A percentile compares a stretch with the other conserved stretches of the same genome.
These are phyloP conservation scores for Hypocreales sp. DNA, from an alignment of 2,329 filamentous ascomycete species.

Conservation along the genomic window DNA sequence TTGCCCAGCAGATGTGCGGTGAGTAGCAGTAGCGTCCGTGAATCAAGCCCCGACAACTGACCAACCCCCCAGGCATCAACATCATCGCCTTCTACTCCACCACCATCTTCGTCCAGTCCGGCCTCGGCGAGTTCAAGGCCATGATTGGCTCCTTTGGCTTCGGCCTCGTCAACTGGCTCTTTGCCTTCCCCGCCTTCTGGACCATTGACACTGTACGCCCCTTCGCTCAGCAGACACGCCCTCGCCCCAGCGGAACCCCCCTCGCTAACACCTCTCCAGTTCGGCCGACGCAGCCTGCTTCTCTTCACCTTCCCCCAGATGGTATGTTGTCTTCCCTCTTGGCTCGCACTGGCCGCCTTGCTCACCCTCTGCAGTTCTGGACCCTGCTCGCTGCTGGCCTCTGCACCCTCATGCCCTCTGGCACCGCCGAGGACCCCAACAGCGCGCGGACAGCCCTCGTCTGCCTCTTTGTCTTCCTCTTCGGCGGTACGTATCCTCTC, in stretches of 20 bases:
- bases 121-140: slow-evolving; percentile 36
- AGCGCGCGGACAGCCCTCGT: slow-evolving; percentile 34
- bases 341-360: too few species aligned
- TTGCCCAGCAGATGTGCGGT: slow-evolving; percentile 54
- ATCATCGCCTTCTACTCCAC: slow-evolving; percentile 63
- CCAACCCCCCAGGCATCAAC: slow-evolving; percentile 27
- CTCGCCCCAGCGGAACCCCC: background rate
- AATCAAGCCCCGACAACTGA: too few species aligned
- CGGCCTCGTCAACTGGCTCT: slow-evolving; percentile 45
- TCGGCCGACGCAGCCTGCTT: slow-evolving; percentile 44
- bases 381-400: slow-evolving; percentile 31
- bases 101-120: slow-evolving; percentile 42
- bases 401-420: slow-evolving; percentile 17
- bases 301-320: slow-evolving; percentile 54
- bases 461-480: slow-evolving; percentile 48
- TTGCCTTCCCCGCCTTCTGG: slow-evolving; percentile 50
- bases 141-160: slow-evolving; percentile 31
- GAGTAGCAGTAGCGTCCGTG: too few species aligned
- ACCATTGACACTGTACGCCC: slow-evolving; percentile 41
- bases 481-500: slow-evolving; percentile 22
- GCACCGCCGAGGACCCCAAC: slow-evolving; percentile 11
- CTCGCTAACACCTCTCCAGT: slow-evolving; percentile 13
- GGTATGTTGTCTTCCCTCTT: slow-evolving; percentile 25
- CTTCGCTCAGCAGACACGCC: too few species aligned
- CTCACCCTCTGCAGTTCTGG: slow-evolving; percentile 24